Percentiles rank a stretch among this genome's conserved stretches.
phyloP scores from a whole-genome alignment of 2,329 filamentous ascomycete species.

The Hymenoscyphus occultus region DNA sequence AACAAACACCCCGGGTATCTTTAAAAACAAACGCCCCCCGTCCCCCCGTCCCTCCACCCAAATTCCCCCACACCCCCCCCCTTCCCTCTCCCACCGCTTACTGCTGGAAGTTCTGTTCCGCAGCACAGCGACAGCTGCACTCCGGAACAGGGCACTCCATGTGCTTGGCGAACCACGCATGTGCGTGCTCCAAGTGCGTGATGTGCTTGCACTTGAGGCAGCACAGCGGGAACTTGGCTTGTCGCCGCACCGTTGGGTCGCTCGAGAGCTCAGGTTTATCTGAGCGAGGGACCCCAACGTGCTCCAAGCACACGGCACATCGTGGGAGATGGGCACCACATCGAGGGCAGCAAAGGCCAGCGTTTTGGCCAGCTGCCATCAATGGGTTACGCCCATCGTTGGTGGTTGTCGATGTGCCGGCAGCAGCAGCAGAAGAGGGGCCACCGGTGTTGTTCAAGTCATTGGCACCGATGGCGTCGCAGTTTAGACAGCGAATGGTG shows the following conservation, averaged over 20 bases:
- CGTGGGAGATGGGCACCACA: slow-evolving; percentile 65
- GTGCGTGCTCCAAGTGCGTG: slow-evolving; percentile 63
- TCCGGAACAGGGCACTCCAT: slow-evolving; percentile 66
- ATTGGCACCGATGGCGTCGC: slow-evolving; percentile 55
- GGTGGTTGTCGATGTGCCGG: slow-evolving; percentile 23
- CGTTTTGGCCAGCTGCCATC: slow-evolving; percentile 54
- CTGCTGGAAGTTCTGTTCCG: slow-evolving; percentile 18
- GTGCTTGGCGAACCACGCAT: slow-evolving; percentile 64
- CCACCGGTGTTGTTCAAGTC: slow-evolving; percentile 31
- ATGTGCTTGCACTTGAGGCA: slow-evolving; percentile 68
- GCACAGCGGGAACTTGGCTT: slow-evolving; percentile 63
- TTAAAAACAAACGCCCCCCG: not conserved
- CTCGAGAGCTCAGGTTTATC: slow-evolving; percentile 53
- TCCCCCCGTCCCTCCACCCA: not conserved
- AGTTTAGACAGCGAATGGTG: slow-evolving; percentile 73
- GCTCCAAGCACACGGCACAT: slow-evolving; percentile 65
- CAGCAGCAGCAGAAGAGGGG: slow-evolving; percentile 16
- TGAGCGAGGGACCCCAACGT: slow-evolving; percentile 62
- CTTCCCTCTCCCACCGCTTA: not conserved
- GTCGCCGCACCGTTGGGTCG: slow-evolving; percentile 45
- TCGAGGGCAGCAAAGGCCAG: slow-evolving; percentile 62
- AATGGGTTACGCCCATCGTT: slow-evolving; percentile 49
- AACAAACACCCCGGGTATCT: not conserved
- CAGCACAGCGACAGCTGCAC: slow-evolving; percentile 58
- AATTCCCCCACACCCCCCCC: not conserved